Evolutionary conservation across 2,329 filamentous ascomycete species (phyloP), one percentile per base, ranked within the genome.

Genomic region (Talaromyces sp.): DNA sequence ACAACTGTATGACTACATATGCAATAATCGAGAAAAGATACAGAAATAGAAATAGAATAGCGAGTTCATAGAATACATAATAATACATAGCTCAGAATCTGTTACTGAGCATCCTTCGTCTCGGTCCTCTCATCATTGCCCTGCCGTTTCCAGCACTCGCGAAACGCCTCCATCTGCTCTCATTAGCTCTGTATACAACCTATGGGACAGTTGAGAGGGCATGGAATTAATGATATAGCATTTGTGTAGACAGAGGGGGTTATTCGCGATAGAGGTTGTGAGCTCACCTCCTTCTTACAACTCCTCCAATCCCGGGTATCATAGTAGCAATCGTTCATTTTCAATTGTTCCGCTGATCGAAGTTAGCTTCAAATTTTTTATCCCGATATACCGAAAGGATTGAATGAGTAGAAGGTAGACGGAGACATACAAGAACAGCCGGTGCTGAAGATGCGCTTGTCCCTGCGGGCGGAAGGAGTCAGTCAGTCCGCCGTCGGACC

Each of bases 391-490:
- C 5, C 3, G 27, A 14, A 31, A 1, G 3, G 1, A 11, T 1
- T 39, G 4, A 24, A 33, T 33, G 1, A 9, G 3, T 37, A 31
- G 37, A 27, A 13, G 11, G 10, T 37, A 37, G 14, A 27, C 1
- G n/a, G 5, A 33, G 3, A 66, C 81, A 74, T 81, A 96, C 94
- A 89, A 79, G 93, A 87, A 75, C 94, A 98, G 66, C 94, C 95
- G 2, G 94, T 98, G 82, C 92, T 97, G 82, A 92, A 96, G 78
- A 98, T 98, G 75, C 95, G 86, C 85, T 97, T 94, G 82, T 98
- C 93, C 94, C 94, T 98, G 75, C 66, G 71, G 52, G 52, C 33
- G 52, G 52, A 56, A 54, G 35, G 52, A 14, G 11, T 37, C 52
- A 22, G 47, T 71, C 61, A 60, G 49, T 60, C 54, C 45, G 45